Evolutionary conservation across 352 stramenopile genomes (phyloP), one percentile per base, ranked within the genome.

Genomic region (Aphanomyces invadans): DNA sequence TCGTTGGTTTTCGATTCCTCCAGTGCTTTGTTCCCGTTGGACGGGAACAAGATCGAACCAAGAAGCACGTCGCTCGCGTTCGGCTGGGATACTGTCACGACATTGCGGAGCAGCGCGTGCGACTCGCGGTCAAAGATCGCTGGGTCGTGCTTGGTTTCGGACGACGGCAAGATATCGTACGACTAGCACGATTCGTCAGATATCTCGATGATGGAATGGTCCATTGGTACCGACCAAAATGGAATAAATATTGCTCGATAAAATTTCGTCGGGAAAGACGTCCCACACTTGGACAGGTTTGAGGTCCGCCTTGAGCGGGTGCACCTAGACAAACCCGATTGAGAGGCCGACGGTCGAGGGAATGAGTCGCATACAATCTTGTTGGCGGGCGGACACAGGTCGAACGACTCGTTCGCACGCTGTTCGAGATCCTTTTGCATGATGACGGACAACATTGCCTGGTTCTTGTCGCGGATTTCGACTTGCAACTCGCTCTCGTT

Each of bases 401-500:
- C 71, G 71, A 93, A 93, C 28, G 85, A 93, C 31, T 77, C 78
- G 72, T 91, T 82, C 26, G 85, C 85, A n/a, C 83, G 83, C 23
- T 90, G 79, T 46, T 92, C 80, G 38, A 93, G 70, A 36, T 83
- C 83, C 23, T 80, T 59, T 36, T 83, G 75, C 46, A 91, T 73
- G 25, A 89, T 81, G 60, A 92, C 81, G 11, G 81, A 83, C 54
- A 93, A 70, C 15, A 84, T 84, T 28, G 79, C 90, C 63, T 93
- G 83, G 10, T 83, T 93, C 55, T 81, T 81, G 75, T 93, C 81
- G 33, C 85, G 83, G 48, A 93, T 71, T 39, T 81, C 83, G 31
- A 74, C 89, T 70, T 93, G 85, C 62, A 93, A 87, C 69, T 93
- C 85, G 31, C 85, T 79, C 55, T 93, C 85, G 65, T 83, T 93